Percentiles rank a stretch among this genome's conserved stretches.
Evolutionary conservation across 2,329 filamentous ascomycete genomes (phyloP).

Genomic region (Paraconiothyrium brasiliense): DNA sequence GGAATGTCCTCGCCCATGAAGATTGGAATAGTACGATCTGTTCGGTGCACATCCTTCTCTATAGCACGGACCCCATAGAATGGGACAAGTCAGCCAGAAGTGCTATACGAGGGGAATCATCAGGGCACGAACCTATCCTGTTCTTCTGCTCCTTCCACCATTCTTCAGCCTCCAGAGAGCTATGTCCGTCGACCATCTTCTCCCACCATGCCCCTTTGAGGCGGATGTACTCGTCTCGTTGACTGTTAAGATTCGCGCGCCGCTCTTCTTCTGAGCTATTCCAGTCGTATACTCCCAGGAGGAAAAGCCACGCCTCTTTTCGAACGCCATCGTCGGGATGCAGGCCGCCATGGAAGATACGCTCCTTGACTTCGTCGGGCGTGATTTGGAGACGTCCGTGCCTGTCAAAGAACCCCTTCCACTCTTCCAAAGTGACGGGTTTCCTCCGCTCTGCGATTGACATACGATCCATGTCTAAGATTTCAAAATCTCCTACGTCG

Average conservation of each 20-base stretch:
- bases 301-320: conserved; percentile 96
- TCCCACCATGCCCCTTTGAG: conserved; percentile 98
- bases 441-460: conserved; percentile 80
- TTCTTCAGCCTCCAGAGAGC: conserved; percentile 82
- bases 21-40: conserved; percentile 92
- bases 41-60: conserved; percentile 99
- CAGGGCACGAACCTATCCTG: conserved; percentile 78
- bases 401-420: conserved; percentile 88
- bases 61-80: conserved; percentile 63
- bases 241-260: conserved; percentile 80
- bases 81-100: conserved; percentile 58
- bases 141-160: conserved; percentile 97
- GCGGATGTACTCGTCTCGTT: conserved; percentile 91
- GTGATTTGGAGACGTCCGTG: conserved; percentile 82
- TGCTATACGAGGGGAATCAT: not conserved
- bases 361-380: conserved; percentile 91
- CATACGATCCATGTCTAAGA: conserved; percentile 81
- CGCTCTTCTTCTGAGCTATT: conserved; percentile 87
- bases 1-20: conserved; percentile 97
- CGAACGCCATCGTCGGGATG: conserved; percentile 89
- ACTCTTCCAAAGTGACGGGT: conserved; percentile 82
- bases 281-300: conserved; percentile 93
- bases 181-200: conserved; percentile 81
- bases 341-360: conserved; percentile 95
- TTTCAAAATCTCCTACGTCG: conserved; percentile 93